A percentile compares a stretch with the other conserved stretches of the same genome.
These are phyloP conservation scores for Leccinum pallidistipes DNA, from an alignment of 1,284 basidiomycete genomes.

Conservation along the genomic window DNA sequence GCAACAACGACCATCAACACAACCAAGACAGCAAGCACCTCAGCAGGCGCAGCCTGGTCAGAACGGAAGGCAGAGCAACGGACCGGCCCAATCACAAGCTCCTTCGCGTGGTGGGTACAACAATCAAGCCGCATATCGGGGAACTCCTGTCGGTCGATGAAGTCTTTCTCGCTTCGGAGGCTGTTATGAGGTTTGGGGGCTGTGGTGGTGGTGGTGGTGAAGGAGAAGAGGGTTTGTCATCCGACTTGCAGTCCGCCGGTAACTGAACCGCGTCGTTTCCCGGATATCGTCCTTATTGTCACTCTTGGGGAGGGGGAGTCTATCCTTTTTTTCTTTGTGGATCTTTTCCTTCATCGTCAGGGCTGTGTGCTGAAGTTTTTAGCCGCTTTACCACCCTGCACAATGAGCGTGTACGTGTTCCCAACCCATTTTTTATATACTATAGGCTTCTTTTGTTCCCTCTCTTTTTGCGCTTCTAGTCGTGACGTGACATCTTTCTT, in stretches of 20 bases:
- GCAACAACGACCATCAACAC: constrained; percentile 30
- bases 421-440: constrained; percentile 30
- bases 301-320: constrained; percentile 11
- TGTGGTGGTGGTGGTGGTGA: neutral
- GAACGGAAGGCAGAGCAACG: constrained; percentile 34
- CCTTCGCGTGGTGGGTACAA: constrained; percentile 23
- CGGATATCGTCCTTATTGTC: constrained; percentile 17
- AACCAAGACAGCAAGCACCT: constrained; percentile 25
- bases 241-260: constrained; percentile 12
- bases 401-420: constrained; percentile 25
- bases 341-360: constrained; percentile 12
- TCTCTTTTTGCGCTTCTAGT: constrained; percentile 20
- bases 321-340: constrained; percentile 8
- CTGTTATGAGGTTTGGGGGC: neutral
- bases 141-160: constrained; percentile 33
- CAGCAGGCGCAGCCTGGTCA: constrained; percentile 25
- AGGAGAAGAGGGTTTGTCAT: constrained; percentile 10
- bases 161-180: neutral
- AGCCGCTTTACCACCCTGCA: constrained; percentile 5
- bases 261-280: constrained; percentile 15
- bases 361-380: constrained; percentile 13
- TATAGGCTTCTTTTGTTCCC: constrained; percentile 24
- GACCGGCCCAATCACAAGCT: constrained; percentile 19
- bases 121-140: constrained; percentile 30
- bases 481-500: constrained; percentile 19